Base-by-base conservation (phyloP, 176 grass and related monocot species). In the Puya raimondii region DNA sequence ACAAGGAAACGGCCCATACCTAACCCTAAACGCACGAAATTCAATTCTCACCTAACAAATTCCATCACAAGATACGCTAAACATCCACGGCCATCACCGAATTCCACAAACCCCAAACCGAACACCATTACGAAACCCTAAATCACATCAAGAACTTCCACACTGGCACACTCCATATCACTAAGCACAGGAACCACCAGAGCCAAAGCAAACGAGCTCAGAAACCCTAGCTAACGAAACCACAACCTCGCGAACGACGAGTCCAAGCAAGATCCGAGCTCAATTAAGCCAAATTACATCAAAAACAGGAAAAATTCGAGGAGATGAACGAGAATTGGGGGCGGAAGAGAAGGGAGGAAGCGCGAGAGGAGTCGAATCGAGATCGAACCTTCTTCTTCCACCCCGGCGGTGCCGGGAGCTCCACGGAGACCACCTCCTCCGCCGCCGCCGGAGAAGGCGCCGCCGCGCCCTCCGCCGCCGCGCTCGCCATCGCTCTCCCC, bases 331-430 rank as follows among this genome's bases (percentile, higher is more conserved):
- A 33, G 11, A 29, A 71, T 16, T 54, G 51, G 29, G 9, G 53
- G 56, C 16, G 63, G 29, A 22, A n/a, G 25, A 64, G 63, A 4
- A 29, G 6, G 13, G 56, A 10, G 3, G 33, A 57, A 77, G 72
- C 47, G 12, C 71, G 53, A 33, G n/a, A 4, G 23, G 70, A 64
- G 25, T 42, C 33, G 33, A 42, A 42, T 42, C 33, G 10, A 23
- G 29, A 33, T 51, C 66, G 10, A 49, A 91, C 88, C 88, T 91
- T 91, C 88, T 91, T 90, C 12, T 77, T 65, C 87, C 87, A 90
- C 0, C 87, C 87, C 10, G 78, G 47, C 0, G 87, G 87, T n/a
- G 87, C 87, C 2, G 83, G 80, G 68, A 90, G 76, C 80, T 90
- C 87, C 13, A 90, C 87, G 56, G 87, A 80, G 17, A 85, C 80